A percentile compares a stretch with the other conserved stretches of the same genome.
Conservation (phyloP, 2,329 filamentous ascomycete genomes). For the Lecanicillium sp. region DNA sequence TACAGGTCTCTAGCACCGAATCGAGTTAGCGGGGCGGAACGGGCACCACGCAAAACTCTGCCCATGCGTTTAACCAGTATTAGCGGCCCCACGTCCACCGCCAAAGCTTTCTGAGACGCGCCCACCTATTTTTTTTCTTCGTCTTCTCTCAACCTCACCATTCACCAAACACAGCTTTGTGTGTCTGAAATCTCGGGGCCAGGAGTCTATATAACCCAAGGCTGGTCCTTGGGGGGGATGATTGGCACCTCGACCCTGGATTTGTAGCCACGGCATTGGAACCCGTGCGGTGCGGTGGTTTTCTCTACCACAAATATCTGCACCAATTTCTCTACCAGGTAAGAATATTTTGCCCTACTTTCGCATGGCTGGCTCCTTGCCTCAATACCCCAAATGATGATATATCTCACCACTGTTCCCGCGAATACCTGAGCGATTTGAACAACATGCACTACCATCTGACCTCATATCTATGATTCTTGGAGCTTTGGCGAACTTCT, state of each 20-base stretch:
- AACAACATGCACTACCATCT: constrained; percentile 76
- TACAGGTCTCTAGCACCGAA: neutral
- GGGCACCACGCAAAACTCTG: constrained; percentile 13
- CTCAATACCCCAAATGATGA: constrained; percentile 39
- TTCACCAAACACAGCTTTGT: too few species aligned
- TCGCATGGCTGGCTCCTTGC: neutral
- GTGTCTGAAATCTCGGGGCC: too few species aligned
- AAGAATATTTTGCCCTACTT: neutral
- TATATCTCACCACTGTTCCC: constrained; percentile 49
- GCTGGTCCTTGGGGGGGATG: too few species aligned
- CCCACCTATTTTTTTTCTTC: constrained; percentile 10
- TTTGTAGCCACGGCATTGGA: too few species aligned
- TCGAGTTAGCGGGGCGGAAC: constrained; percentile 10
- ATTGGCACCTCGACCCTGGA: too few species aligned
- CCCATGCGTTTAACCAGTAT: constrained; percentile 10
- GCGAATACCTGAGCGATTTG: constrained; percentile 53
- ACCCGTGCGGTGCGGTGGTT: too few species aligned
- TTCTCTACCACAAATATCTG: too few species aligned
- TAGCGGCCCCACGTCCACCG: constrained; percentile 12
- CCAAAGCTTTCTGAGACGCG: constrained; percentile 15
- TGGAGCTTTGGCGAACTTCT: too few species aligned
- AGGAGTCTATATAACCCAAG: too few species aligned
- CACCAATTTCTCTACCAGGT: constrained; percentile 15
- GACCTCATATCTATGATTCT: constrained; percentile 23
- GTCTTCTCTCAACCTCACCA: constrained; percentile 3